Conservation (phyloP, 129 eudicot species). For the Pseudognaphalium luteoalbum region DNA sequence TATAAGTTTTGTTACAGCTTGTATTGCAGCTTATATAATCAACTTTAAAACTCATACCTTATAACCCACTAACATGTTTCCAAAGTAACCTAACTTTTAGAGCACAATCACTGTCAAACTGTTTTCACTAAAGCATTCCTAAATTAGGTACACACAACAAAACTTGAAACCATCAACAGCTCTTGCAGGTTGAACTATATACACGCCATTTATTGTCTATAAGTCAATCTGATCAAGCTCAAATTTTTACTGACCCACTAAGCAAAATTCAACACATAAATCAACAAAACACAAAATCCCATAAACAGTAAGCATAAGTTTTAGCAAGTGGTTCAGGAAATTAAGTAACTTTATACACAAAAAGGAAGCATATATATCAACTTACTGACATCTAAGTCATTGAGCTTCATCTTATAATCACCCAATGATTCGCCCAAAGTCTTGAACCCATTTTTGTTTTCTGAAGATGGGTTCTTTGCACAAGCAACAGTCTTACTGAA, state of each 20-base stretch:
- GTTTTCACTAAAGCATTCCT: background rate
- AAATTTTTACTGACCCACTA: constrained; percentile 10
- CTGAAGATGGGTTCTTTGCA: constrained; percentile 44
- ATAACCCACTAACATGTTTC: background rate
- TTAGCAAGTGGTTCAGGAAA: background rate
- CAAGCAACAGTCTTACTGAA: constrained; percentile 39
- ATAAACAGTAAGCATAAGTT: background rate
- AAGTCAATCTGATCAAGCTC: constrained; percentile 3
- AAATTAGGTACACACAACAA: background rate
- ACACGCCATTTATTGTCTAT: background rate
- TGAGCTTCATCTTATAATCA: constrained; percentile 49
- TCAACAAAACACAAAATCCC: background rate
- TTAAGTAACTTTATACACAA: background rate
- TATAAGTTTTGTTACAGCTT: background rate
- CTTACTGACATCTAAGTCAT: constrained; percentile 62
- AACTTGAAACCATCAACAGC: background rate
- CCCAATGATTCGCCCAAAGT: constrained; percentile 39
- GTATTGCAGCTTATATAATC: no score
- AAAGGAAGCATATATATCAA: background rate
- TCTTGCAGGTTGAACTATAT: background rate
- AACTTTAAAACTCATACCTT: no score
- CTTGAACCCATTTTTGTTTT: constrained; percentile 52
- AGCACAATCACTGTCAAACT: no score
- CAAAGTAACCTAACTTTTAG: background rate
- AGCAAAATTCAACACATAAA: background rate